Evolutionary conservation across 1,284 basidiomycete species (phyloP), one percentile per base, ranked within the genome.

Genomic region (Exobasidium cylindrosporum): DNA sequence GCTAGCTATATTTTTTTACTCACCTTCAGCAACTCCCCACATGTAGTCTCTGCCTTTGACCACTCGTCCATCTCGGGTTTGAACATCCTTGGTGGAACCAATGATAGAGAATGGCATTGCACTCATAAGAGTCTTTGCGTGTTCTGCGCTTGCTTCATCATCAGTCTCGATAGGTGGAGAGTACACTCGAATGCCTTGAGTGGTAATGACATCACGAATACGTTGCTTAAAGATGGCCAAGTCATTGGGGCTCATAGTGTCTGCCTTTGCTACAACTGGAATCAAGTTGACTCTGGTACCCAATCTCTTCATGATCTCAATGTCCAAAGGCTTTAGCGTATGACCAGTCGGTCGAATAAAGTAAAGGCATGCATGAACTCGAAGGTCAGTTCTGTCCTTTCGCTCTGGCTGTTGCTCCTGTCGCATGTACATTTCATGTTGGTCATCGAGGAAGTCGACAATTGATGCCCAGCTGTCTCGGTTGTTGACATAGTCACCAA

Each of bases 401-500:
- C 96, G 86, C 83, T 91, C 87, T 10, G 96, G 96, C 82, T 98
- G 96, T 83, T 98, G 96, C 83, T 99, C 95, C 83, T 98, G 95
- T 63, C 95, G 87, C 95, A 99, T 97, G 83, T 95, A 99, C 31
- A 90, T 89, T 83, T 98, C 96, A 81, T 98, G 95, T 84, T 98
- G 95, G 84, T 98, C 96, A 81, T 99, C 96, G 76, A 98, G 92
- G 82, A 98, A 98, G 82, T 99, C 95, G 79, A 99, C 89, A 69
- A 99, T 97, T 61, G 96, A 95, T 23, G 87, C 85, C 95, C 95
- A 99, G 47, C 91, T 92, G 82, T 98, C 95, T 65, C 92, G 88
- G 86, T 98, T 98, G 88, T 98, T 97, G 83, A 98, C 76, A 79
- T 97, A 97, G 88, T 98, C 95, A 45, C 95, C 95, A 72, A 97